phyloP scores from a whole-genome alignment of 345 rosid species.

The Gossypium turneri region DNA sequence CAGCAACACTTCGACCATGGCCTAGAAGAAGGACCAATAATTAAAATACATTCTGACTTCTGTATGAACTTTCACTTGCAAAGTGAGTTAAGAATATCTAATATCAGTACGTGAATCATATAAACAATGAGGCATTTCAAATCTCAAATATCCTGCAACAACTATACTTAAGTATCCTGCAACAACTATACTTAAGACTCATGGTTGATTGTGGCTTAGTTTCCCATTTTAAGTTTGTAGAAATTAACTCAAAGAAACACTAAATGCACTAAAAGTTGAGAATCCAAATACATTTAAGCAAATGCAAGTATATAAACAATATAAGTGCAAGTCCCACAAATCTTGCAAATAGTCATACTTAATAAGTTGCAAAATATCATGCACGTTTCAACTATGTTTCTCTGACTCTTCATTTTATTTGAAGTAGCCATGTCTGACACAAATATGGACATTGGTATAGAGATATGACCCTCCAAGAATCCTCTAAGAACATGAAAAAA shows the following conservation, averaged over 20 bases:
- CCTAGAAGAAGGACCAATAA: slow-evolving; percentile 30
- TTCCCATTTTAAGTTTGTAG: not conserved
- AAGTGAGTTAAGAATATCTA: not conserved
- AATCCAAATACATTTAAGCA: not conserved
- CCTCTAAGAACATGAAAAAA: too few relatives aligned
- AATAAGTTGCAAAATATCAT: not conserved
- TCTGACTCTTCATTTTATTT: too few relatives aligned
- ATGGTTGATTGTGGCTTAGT: not conserved
- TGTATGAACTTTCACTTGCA: not conserved
- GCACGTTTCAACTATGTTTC: not conserved
- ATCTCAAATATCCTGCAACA: not conserved
- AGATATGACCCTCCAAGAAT: too few relatives aligned
- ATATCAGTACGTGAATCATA: not conserved
- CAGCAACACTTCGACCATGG: slow-evolving; percentile 78
- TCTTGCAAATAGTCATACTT: not conserved
- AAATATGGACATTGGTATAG: too few relatives aligned
- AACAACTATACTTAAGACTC: not conserved
- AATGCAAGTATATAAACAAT: not conserved
- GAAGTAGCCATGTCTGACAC: too few relatives aligned
- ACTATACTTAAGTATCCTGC: not conserved
- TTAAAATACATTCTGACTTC: not conserved
- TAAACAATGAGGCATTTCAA: not conserved
- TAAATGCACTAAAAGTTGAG: not conserved
- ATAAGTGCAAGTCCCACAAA: not conserved
- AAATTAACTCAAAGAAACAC: not conserved